A percentile compares a stretch with the other conserved stretches of the same genome.
phyloP scores from a whole-genome alignment of 1,284 basidiomycete species.

The Cryptococcus hybrid region DNA sequence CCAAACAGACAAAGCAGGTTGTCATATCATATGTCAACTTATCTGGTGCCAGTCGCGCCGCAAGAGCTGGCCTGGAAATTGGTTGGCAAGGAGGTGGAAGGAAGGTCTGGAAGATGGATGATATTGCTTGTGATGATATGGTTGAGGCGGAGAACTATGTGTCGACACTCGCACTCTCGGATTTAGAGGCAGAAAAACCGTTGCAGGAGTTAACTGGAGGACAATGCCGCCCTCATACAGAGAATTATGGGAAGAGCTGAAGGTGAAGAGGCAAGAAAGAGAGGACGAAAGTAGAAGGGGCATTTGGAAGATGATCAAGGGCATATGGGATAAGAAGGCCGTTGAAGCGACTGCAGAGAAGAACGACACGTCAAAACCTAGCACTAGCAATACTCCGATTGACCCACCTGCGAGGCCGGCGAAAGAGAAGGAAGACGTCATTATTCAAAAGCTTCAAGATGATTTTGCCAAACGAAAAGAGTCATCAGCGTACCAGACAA shows the following conservation, averaged over 20 bases:
- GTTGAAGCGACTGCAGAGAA: not conserved
- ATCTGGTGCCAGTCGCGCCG: conserved; percentile 67
- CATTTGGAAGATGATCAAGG: conserved; percentile 67
- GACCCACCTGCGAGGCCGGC: not conserved
- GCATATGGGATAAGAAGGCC: conserved; percentile 13
- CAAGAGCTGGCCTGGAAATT: conserved; percentile 66
- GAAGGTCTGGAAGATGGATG: conserved; percentile 78
- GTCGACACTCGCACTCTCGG: conserved; percentile 78
- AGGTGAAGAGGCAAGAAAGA: conserved; percentile 60
- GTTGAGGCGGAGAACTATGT: conserved; percentile 88
- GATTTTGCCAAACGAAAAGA: conserved; percentile 63
- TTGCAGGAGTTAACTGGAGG: conserved; percentile 48
- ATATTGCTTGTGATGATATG: conserved; percentile 74
- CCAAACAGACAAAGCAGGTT: conserved; percentile 65
- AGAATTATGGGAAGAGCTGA: conserved; percentile 92
- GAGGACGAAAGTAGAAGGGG: conserved; percentile 67
- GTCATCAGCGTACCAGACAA: conserved; percentile 72
- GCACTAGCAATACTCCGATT: not conserved
- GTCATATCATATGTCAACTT: conserved; percentile 65
- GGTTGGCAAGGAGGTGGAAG: conserved; percentile 62
- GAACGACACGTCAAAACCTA: not conserved
- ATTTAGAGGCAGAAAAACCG: conserved; percentile 58
- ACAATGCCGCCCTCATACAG: conserved; percentile 77
- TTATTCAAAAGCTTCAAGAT: conserved; percentile 53
- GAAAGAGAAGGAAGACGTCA: not conserved